Evolutionary conservation across 768 basidiomycete genomes (phyloP).

Genomic region (Postia placenta): DNA sequence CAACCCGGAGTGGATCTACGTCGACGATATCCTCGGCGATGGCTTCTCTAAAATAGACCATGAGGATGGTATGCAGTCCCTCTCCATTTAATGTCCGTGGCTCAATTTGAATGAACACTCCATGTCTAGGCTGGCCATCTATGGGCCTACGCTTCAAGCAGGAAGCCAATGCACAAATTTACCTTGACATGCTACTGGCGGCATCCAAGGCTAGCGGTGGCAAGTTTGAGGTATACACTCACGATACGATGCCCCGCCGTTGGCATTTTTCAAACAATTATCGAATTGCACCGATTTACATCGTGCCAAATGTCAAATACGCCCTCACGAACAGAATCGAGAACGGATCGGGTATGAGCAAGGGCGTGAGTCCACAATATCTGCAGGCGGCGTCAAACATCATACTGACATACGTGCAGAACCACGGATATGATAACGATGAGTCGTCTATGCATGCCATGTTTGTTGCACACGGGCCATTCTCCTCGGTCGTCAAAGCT

Average conservation of each 20-base stretch:
- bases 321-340: slow-evolving; percentile 63
- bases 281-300: slow-evolving; percentile 85
- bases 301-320: slow-evolving; percentile 78
- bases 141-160: slow-evolving; percentile 76
- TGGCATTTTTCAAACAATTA: slow-evolving; percentile 70
- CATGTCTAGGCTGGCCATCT: slow-evolving; percentile 69
- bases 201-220: slow-evolving; percentile 49
- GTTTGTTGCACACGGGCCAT: slow-evolving; percentile 91
- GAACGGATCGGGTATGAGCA: slow-evolving; percentile 56
- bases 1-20: slow-evolving; percentile 63
- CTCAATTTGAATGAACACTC: background rate
- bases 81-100: too few species aligned
- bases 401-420: slow-evolving; percentile 34
- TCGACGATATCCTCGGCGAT: slow-evolving; percentile 75
- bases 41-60: slow-evolving; percentile 60
- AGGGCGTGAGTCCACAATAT: slow-evolving; percentile 53
- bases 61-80: slow-evolving; percentile 56
- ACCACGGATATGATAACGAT: slow-evolving; percentile 86
- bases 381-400: too few species aligned
- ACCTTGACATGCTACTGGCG: slow-evolving; percentile 46
- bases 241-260: slow-evolving; percentile 73
- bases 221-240: slow-evolving; percentile 76
- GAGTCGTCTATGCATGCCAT: slow-evolving; percentile 78
- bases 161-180: slow-evolving; percentile 48
- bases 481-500: slow-evolving; percentile 62